Evolutionary conservation across 495 filamentous ascomycete genomes (phyloP).

Genomic region (Penicillium soppii): DNA sequence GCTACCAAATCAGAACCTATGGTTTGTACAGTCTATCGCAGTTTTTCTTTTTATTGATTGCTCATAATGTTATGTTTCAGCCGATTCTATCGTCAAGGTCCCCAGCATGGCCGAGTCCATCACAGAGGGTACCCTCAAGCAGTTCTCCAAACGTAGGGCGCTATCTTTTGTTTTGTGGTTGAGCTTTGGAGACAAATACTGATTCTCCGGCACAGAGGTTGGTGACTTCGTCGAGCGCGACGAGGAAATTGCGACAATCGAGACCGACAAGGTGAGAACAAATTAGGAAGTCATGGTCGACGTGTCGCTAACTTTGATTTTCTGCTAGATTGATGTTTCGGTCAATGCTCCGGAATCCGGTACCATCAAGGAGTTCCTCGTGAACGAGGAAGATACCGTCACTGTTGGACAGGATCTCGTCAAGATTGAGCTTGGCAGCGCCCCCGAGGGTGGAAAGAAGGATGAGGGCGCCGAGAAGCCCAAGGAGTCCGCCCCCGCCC

Average conservation of each 20-base stretch:
- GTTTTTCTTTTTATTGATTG: slow-evolving; percentile 6
- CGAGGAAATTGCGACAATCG: slow-evolving; percentile 98
- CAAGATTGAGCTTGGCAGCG: slow-evolving; percentile 76
- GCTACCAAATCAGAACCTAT: slow-evolving; percentile 40
- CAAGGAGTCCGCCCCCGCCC: slow-evolving; percentile 27
- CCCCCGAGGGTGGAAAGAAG: slow-evolving; percentile 55
- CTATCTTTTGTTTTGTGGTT: background rate
- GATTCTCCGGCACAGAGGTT: slow-evolving; percentile 54
- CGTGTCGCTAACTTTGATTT: slow-evolving; percentile 4
- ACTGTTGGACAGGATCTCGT: slow-evolving; percentile 89
- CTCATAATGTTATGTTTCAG: slow-evolving; percentile 33
- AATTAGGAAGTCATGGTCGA: background rate
- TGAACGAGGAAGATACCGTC: slow-evolving; percentile 93
- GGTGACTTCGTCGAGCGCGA: slow-evolving; percentile 94
- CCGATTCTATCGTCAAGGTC: slow-evolving; percentile 86
- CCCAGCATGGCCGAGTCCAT: slow-evolving; percentile 99
- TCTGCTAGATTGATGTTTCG: slow-evolving; percentile 80
- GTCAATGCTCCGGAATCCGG: slow-evolving; percentile 94
- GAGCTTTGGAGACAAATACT: slow-evolving; percentile 13
- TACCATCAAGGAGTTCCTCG: slow-evolving; percentile 87
- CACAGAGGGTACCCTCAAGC: slow-evolving; percentile 94
- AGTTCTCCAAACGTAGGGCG: slow-evolving; percentile 76
- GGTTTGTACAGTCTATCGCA: slow-evolving; percentile 17
- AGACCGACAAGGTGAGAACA: slow-evolving; percentile 90
- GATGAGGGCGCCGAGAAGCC: slow-evolving; percentile 47